A percentile compares a stretch with the other conserved stretches of the same genome.
phyloP scores from a whole-genome alignment of 352 stramenopile species.

The Globisporangium middletonii region DNA sequence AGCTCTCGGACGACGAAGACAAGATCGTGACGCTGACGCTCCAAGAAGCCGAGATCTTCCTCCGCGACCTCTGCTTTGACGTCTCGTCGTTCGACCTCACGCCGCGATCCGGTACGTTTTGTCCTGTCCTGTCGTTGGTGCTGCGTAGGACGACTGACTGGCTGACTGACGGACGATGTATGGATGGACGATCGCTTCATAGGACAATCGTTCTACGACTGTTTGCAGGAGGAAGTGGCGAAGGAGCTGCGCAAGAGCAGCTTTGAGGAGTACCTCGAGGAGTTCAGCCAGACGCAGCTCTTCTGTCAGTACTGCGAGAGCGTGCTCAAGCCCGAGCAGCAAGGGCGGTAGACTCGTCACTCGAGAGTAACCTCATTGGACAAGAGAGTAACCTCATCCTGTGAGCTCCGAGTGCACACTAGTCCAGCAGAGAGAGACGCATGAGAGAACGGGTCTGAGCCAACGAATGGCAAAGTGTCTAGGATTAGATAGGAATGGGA shows the following conservation, averaged over 20 bases:
- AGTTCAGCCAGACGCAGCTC: constrained; percentile 82
- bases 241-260: constrained; percentile 63
- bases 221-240: constrained; percentile 66
- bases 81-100: constrained; percentile 53
- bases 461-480: background rate
- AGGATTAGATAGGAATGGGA: background rate
- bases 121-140: background rate
- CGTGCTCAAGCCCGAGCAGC: constrained; percentile 36
- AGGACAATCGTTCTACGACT: constrained; percentile 64
- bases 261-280: constrained; percentile 66
- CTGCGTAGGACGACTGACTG: background rate
- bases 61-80: constrained; percentile 63
- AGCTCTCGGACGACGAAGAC: constrained; percentile 72
- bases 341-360: background rate
- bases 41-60: constrained; percentile 66
- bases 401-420: too few species aligned
- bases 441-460: too few species aligned
- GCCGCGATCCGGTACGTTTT: constrained; percentile 27
- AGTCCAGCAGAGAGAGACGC: too few species aligned
- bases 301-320: constrained; percentile 86
- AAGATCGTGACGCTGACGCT: constrained; percentile 69
- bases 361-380: background rate
- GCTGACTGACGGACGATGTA: background rate
- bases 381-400: too few species aligned
- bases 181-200: background rate